Percentiles rank a stretch among this genome's conserved stretches.
Conservation (phyloP, 2,329 filamentous ascomycete species). For the Raffaelea ambrosiae region DNA sequence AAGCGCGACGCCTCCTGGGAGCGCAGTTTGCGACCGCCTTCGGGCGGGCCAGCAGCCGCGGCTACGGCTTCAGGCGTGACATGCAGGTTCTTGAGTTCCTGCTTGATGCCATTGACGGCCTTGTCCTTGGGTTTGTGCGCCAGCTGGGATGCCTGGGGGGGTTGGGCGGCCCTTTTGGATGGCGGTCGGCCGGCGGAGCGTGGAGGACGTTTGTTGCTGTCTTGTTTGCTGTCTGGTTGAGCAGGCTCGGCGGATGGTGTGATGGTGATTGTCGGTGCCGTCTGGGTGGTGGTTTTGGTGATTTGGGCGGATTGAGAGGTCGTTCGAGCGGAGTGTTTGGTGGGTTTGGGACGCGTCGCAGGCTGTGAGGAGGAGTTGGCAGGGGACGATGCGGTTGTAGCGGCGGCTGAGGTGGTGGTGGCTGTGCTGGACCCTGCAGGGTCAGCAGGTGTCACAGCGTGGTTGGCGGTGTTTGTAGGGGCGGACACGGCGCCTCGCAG, state of each 20-base stretch:
- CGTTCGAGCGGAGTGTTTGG: not conserved
- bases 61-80: conserved; percentile 31
- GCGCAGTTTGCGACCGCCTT: conserved; percentile 69
- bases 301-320: not conserved
- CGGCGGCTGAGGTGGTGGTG: conserved; percentile 1
- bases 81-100: conserved; percentile 51
- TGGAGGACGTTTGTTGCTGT: not conserved
- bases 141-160: conserved; percentile 26
- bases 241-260: not conserved
- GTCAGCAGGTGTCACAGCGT: conserved; percentile 15
- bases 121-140: conserved; percentile 47
- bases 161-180: conserved; percentile 10
- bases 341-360: not conserved
- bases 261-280: not conserved
- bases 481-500: not conserved
- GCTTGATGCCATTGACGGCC: conserved; percentile 52
- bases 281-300: not conserved
- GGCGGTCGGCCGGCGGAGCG: not conserved
- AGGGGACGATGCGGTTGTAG: not conserved
- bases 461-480: not conserved
- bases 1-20: conserved; percentile 78
- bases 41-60: conserved; percentile 12
- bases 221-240: not conserved
- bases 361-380: not conserved
- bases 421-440: conserved; percentile 33